Base-by-base conservation (phyloP, 257 asterid species). In the Ajuga chamaepitys region DNA sequence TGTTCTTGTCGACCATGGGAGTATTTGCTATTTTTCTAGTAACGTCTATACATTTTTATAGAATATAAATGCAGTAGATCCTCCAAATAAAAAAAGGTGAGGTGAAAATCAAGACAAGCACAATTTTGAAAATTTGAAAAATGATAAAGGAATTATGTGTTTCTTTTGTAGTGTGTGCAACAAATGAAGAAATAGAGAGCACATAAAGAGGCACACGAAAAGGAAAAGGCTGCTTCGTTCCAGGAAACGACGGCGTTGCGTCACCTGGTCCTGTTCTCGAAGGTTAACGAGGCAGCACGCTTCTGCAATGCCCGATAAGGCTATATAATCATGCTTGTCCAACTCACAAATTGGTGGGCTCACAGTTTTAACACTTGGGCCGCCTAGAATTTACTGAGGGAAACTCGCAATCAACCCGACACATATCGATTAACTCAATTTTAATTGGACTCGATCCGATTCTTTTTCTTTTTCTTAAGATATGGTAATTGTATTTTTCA, bases 241-340 rank as follows among this genome's bases (percentile, higher is more conserved):
- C 18, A 13, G 3, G 3, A 42, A 70, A 54, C 69, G 69, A 70
- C 70, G 55, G 7, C 70, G 70, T 60, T 17, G 1, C 32, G 28
- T 7, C 45, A 21, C 22, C 21, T 28, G 62, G 25, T 10, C 24
- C 55, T 11, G 7, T 70, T 61, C 64, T 51, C 68, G 28, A 51
- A 44, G 42, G 51, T 30, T 1, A 20, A 70, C 52, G 30, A 41
- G 46, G 54, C 24, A 1, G 76, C 76, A 63, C 75, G 75, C 66
- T 17, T n/a, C 16, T 14, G 48, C 48, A 13, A n/a, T 42, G 48
- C 30, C 22, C 40, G 28, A 26, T 26, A 37, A 12, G n/a, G n/a
- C n/a, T n/a, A n/a, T n/a, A n/a, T n/a, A n/a, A n/a, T n/a, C n/a
- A n/a, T n/a, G n/a, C n/a, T n/a, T n/a, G n/a, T n/a, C n/a, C n/a